Base-by-base conservation (phyloP, 192 early-diverging fungal species). In the Entrophospora sp. region DNA sequence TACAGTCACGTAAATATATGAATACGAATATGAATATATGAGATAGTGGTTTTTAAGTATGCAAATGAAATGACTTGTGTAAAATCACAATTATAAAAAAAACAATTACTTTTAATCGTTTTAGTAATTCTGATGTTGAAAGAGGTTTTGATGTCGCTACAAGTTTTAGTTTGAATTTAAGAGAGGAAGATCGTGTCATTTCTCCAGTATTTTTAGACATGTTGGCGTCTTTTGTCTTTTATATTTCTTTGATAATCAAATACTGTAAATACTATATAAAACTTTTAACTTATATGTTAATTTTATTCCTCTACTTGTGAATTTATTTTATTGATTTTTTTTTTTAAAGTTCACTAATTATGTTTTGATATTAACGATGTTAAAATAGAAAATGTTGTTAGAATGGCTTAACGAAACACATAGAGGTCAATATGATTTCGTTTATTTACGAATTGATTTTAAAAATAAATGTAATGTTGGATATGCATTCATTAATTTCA, bases 381-480 rank as follows among this genome's bases (percentile, higher is more conserved):
- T n/a, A n/a, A n/a, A n/a, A n/a, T 79, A 90, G 82, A 68, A 83
- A 74, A 91, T 91, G 91, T 68, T 93, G 8, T 69, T 88, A 13
- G 82, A 88, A 10, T 80, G 80, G 48, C 71, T 93, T 43, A 84
- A 93, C 64, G 75, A 79, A 10, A 86, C 87, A 0, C 91, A 93
- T 71, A 74, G 75, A 46, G 75, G 73, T 16, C 67, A 77, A 8
- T 87, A 79, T 37, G 89, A 93, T 61, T 94, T 94, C 72, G 60
- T 91, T 0, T 94, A 94, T 70, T 75, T 94, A 5, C 75, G 90
- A 13, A 93, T 94, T 75, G 92, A 94, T 61, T 94, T 94, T 68
- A 85, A 85, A 61, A 93, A 93, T 70, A 81, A 86, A 59, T 94
- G 92, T 71, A 94, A 94, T 66, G 88, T 93, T 34, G 92, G 92